These are phyloP conservation scores for Nematocida sp. DNA, from an alignment of 371 early-diverging fungal genomes.

Conservation along the genomic window DNA sequence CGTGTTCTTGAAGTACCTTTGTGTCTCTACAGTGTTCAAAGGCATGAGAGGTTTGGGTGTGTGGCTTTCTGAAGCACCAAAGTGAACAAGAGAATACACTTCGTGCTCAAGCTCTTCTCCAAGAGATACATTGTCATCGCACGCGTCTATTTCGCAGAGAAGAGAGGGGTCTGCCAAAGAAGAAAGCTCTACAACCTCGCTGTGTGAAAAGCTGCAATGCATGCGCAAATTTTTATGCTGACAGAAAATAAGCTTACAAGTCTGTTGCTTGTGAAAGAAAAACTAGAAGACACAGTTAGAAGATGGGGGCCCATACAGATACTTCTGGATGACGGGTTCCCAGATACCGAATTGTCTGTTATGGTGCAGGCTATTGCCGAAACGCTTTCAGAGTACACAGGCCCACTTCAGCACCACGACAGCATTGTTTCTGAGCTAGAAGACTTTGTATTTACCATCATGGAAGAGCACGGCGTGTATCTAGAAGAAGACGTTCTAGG, in stretches of 20 bases:
- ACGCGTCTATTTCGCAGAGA: not conserved
- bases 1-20: constrained; percentile 26
- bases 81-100: constrained; percentile 36
- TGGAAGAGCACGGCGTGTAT: constrained; percentile 27
- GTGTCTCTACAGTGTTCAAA: constrained; percentile 29
- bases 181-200: not conserved
- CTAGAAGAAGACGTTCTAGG: constrained; percentile 20
- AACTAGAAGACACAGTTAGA: not conserved
- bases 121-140: constrained; percentile 9
- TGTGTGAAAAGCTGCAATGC: constrained; percentile 2
- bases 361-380: constrained; percentile 14
- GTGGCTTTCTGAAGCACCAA: constrained; percentile 31
- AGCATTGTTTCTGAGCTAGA: constrained; percentile 11
- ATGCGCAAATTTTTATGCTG: constrained; percentile 32
- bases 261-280: not conserved
- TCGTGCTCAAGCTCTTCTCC: constrained; percentile 16
- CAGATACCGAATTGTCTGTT: constrained; percentile 12
- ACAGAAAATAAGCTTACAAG: not conserved
- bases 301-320: constrained; percentile 29
- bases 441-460: constrained; percentile 28
- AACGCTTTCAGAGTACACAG: constrained; percentile 1
- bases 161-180: constrained; percentile 15
- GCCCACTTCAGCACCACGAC: not conserved
- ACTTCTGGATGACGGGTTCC: constrained; percentile 25
- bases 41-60: not conserved